Conservation (phyloP, 345 rosid genomes). For the sweet orange (Citrus sinensis) region DNA sequence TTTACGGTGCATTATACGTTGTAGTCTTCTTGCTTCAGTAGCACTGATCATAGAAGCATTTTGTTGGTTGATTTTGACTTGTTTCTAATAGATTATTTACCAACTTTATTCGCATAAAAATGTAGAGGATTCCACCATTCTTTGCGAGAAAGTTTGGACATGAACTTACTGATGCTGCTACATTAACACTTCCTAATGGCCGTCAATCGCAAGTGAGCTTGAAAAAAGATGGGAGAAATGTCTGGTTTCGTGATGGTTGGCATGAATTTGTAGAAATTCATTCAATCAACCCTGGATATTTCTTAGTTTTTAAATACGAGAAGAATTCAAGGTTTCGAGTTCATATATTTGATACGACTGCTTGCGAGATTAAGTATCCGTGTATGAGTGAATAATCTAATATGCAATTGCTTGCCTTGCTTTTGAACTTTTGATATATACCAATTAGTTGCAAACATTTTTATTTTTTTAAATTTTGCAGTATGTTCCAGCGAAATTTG, state of each 20-base stretch:
- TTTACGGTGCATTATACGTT: no score
- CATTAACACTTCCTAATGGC: slow-evolving; percentile 21
- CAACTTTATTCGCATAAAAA: not conserved
- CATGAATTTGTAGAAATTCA: slow-evolving; percentile 28
- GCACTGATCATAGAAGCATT: no score
- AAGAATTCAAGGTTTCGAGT: slow-evolving; percentile 30
- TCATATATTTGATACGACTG: slow-evolving; percentile 26
- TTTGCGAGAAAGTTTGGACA: slow-evolving; percentile 26
- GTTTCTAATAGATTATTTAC: not conserved
- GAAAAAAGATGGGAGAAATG: slow-evolving; percentile 10
- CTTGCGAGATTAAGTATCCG: slow-evolving; percentile 33
- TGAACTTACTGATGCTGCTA: slow-evolving; percentile 30
- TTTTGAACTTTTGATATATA: not conserved
- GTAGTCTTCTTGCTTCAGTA: no score
- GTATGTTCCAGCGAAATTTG: slow-evolving; percentile 18
- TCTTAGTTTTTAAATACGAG: slow-evolving; percentile 36
- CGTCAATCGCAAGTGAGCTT: slow-evolving; percentile 30
- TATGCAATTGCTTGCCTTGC: no score
- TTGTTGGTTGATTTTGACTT: not conserved
- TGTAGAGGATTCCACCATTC: not conserved
- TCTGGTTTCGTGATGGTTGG: slow-evolving; percentile 43
- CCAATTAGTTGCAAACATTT: not conserved
- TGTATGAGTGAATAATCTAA: not conserved
- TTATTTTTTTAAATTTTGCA: not conserved
- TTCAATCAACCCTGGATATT: slow-evolving; percentile 23